These are phyloP conservation scores for Solanum stenotomum DNA, from an alignment of 257 asterid species.

Conservation along the genomic window DNA sequence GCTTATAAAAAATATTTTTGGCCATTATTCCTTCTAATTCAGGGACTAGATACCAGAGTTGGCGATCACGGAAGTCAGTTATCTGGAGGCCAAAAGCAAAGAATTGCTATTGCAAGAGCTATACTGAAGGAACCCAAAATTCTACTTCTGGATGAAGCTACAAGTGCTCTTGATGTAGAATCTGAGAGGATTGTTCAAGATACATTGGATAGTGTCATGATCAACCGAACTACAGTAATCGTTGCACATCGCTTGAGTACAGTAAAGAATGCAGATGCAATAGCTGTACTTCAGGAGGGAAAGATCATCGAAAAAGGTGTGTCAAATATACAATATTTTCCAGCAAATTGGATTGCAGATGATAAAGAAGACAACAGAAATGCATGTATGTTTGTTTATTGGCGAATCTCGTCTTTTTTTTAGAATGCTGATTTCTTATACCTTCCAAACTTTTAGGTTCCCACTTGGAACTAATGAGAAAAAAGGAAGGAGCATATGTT, in stretches of 20 bases:
- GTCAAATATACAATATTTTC: not conserved
- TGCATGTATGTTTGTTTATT: not conserved
- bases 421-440: not conserved
- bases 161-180: slow-evolving; percentile 52
- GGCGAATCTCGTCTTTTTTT: not conserved
- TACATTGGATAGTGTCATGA: slow-evolving; percentile 39
- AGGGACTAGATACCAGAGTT: slow-evolving; percentile 66
- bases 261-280: slow-evolving; percentile 36
- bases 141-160: slow-evolving; percentile 50
- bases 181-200: slow-evolving; percentile 44
- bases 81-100: slow-evolving; percentile 54
- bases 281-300: slow-evolving; percentile 41
- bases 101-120: slow-evolving; percentile 54
- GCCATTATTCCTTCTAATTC: slow-evolving; percentile 1
- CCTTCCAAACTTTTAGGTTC: slow-evolving; percentile 26
- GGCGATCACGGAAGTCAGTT: slow-evolving; percentile 46
- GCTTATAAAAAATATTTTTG: slow-evolving; percentile 27
- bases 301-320: slow-evolving; percentile 41
- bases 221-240: slow-evolving; percentile 31
- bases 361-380: not conserved
- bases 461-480: slow-evolving; percentile 29
- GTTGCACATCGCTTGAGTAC: slow-evolving; percentile 54
- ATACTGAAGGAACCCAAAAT: slow-evolving; percentile 39
- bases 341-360: not conserved
- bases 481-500: slow-evolving; percentile 42